Conservation (phyloP, 371 early-diverging fungal species). For the Batkoa obscura region DNA sequence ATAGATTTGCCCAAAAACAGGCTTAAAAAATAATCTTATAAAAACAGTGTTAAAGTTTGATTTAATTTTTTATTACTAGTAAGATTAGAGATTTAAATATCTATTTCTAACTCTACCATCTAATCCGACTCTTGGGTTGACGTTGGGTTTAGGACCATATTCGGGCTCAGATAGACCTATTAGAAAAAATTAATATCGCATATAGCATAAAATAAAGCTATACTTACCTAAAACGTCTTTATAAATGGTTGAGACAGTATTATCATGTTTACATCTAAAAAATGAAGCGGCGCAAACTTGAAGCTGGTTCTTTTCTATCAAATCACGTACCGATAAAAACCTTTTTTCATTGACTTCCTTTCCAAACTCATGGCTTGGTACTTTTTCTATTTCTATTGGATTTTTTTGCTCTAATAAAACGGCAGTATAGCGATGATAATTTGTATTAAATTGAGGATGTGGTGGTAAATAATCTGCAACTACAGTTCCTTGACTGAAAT, state of each 20-base stretch:
- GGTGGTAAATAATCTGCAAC: conserved; percentile 52
- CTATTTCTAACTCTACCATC: conserved; percentile 1
- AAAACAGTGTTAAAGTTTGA: too few relatives aligned
- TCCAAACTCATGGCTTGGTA: too few relatives aligned
- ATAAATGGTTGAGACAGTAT: not conserved
- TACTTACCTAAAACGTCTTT: not conserved
- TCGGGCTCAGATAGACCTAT: conserved; percentile 1
- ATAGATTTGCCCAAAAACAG: too few relatives aligned
- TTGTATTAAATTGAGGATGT: conserved; percentile 64
- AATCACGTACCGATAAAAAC: not conserved
- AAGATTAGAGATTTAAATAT: not conserved
- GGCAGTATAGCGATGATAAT: conserved; percentile 54
- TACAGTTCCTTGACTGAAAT: conserved; percentile 22
- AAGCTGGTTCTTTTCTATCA: not conserved
- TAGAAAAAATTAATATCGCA: not conserved
- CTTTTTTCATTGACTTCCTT: too few relatives aligned
- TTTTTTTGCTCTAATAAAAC: conserved; percentile 48
- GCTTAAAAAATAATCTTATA: too few relatives aligned
- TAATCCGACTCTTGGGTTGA: not conserved
- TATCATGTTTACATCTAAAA: not conserved
- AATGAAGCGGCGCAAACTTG: not conserved
- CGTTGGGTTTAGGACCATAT: not conserved
- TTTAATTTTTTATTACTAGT: too few relatives aligned
- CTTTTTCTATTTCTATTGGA: not conserved
- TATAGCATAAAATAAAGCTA: too few relatives aligned